Evolutionary conservation across 176 grass and related monocot species (phyloP).

Genomic region (Canna indica): DNA sequence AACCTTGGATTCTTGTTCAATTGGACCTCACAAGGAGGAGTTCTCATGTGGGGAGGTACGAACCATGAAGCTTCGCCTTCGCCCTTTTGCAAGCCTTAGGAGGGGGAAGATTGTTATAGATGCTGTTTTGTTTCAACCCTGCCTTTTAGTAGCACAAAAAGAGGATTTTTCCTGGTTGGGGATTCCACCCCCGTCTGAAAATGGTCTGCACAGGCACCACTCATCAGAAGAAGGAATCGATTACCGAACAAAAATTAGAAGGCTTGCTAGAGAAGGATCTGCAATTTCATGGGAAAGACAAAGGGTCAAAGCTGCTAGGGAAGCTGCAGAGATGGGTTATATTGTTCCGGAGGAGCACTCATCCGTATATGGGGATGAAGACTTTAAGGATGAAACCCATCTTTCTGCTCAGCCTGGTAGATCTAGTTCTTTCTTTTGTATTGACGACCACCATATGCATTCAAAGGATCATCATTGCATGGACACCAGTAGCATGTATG

Average conservation of each 20-base stretch:
- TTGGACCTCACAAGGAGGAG: conserved; percentile 70
- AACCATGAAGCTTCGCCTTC: conserved; percentile 62
- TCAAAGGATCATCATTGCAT: conserved; percentile 51
- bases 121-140: conserved; percentile 69
- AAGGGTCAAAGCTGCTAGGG: conserved; percentile 42
- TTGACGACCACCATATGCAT: conserved; percentile 72
- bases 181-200: conserved; percentile 50
- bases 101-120: conserved; percentile 75
- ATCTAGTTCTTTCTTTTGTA: conserved; percentile 39
- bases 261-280: conserved; percentile 68
- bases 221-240: conserved; percentile 87
- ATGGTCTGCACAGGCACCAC: conserved; percentile 28
- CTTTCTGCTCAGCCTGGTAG: conserved; percentile 23
- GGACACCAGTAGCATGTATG: conserved; percentile 37
- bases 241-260: conserved; percentile 69
- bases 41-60: conserved; percentile 84
- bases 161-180: conserved; percentile 96
- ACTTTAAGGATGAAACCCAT: conserved; percentile 20
- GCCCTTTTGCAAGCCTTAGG: conserved; percentile 72
- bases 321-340: conserved; percentile 74
- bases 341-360: conserved; percentile 39
- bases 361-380: conserved; percentile 16
- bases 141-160: conserved; percentile 60
- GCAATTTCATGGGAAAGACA: conserved; percentile 26
- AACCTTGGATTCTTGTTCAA: conserved; percentile 79